Conservation (phyloP, 2,329 filamentous ascomycete genomes). For the Tricladium varicosporioides region DNA sequence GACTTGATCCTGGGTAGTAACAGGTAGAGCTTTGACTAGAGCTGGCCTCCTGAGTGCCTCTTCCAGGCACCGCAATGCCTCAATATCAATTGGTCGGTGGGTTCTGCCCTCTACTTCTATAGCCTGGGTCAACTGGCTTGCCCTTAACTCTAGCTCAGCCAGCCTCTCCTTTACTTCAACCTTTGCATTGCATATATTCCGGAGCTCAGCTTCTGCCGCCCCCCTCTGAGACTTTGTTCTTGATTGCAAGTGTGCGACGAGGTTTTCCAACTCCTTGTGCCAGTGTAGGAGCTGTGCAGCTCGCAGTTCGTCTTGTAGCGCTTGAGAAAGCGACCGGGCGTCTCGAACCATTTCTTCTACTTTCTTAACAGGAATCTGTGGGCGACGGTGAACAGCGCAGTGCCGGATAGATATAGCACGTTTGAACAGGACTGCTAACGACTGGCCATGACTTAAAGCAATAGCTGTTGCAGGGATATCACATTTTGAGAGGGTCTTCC, state of each 20-base stretch:
- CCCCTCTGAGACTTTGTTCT: slow-evolving; percentile 11
- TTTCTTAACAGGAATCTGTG: background rate
- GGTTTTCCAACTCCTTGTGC: slow-evolving; percentile 6
- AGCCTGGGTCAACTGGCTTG: slow-evolving; percentile 15
- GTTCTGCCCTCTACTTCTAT: slow-evolving; percentile 15
- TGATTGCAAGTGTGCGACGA: slow-evolving; percentile 14
- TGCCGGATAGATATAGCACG: slow-evolving; percentile 13
- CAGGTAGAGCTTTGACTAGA: no score
- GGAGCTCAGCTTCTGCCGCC: slow-evolving; percentile 11
- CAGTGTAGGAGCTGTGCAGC: background rate
- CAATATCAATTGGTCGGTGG: slow-evolving; percentile 16
- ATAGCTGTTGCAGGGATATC: slow-evolving; percentile 13
- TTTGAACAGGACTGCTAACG: slow-evolving; percentile 5
- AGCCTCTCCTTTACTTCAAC: slow-evolving; percentile 12
- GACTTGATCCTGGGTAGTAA: no score
- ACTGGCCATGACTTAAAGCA: slow-evolving; percentile 1
- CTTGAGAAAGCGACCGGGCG: background rate
- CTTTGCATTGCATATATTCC: slow-evolving; percentile 11
- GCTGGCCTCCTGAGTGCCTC: slow-evolving; percentile 12
- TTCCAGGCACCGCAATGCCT: slow-evolving; percentile 14
- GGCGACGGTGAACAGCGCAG: slow-evolving; percentile 5
- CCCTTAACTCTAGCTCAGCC: slow-evolving; percentile 13
- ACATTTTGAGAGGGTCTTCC: slow-evolving; percentile 9
- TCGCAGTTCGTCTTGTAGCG: background rate
- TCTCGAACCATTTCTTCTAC: background rate